phyloP scores from a whole-genome alignment of 768 basidiomycete species.

The Serendipita sp. region DNA sequence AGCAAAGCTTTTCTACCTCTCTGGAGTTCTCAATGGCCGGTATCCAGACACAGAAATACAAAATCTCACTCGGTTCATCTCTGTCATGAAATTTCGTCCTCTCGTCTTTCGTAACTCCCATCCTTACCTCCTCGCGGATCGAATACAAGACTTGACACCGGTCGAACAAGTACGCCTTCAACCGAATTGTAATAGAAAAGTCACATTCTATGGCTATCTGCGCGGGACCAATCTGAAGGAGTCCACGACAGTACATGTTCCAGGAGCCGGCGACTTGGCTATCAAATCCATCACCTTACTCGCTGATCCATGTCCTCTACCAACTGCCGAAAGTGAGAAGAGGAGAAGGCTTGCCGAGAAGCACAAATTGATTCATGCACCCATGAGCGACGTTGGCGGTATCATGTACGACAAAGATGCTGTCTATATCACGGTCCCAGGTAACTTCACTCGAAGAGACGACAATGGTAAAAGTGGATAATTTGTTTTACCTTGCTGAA shows the following conservation, averaged over 20 bases:
- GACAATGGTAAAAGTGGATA: conserved; percentile 31
- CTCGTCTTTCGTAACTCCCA: conserved; percentile 90
- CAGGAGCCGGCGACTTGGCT: conserved; percentile 81
- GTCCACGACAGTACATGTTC: conserved; percentile 76
- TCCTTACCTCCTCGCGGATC: conserved; percentile 87
- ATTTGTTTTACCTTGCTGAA: not conserved
- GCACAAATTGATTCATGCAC: conserved; percentile 85
- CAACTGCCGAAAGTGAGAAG: conserved; percentile 81
- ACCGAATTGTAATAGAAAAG: conserved; percentile 83
- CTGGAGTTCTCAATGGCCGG: conserved; percentile 90
- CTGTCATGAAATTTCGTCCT: conserved; percentile 97
- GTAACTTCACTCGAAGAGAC: conserved; percentile 75
- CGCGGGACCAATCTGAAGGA: conserved; percentile 70
- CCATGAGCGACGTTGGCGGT: conserved; percentile 97
- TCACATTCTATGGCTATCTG: conserved; percentile 90
- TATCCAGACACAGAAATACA: conserved; percentile 95
- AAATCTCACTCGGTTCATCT: conserved; percentile 90
- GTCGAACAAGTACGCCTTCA: conserved; percentile 64
- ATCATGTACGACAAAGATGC: conserved; percentile 97
- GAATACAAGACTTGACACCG: conserved; percentile 86
- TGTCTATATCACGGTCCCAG: conserved; percentile 94
- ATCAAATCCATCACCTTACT: conserved; percentile 58
- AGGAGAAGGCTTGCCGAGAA: conserved; percentile 87
- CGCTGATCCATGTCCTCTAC: conserved; percentile 91
- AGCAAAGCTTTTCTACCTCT: conserved; percentile 94